A percentile compares a stretch with the other conserved stretches of the same genome.
phyloP scores from a whole-genome alignment of 2,329 filamentous ascomycete species.

The Colletotrichum sansevieriae region DNA sequence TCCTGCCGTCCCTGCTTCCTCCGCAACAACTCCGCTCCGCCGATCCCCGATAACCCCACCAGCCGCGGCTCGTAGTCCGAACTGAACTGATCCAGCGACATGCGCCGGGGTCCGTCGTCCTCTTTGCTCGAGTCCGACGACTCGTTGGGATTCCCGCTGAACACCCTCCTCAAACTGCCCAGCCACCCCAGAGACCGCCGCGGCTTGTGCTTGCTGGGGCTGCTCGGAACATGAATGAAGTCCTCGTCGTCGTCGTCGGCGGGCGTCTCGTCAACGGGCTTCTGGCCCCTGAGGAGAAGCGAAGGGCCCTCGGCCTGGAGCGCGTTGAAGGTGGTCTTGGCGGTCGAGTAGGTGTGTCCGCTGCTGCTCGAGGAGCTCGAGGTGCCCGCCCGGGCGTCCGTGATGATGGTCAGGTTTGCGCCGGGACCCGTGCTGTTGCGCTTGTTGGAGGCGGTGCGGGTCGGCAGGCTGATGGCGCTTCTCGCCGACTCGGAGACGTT shows the following conservation, averaged over 20 bases:
- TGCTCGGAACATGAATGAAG: constrained; percentile 56
- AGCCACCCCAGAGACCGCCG: constrained; percentile 69
- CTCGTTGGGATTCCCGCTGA: constrained; percentile 60
- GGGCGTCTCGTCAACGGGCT: constrained; percentile 42
- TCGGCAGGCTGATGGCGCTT: constrained; percentile 56
- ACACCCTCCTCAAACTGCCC: constrained; percentile 75
- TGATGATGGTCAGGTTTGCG: constrained; percentile 43
- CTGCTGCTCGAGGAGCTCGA: constrained; percentile 56
- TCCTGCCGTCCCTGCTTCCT: constrained; percentile 68
- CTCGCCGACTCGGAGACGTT: constrained; percentile 68
- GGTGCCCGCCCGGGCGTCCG: constrained; percentile 32
- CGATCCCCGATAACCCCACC: constrained; percentile 60
- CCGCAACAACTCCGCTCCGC: constrained; percentile 59
- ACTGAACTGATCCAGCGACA: constrained; percentile 51
- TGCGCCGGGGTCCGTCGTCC: constrained; percentile 42
- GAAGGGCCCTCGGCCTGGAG: constrained; percentile 67
- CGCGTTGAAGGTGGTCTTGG: constrained; percentile 64
- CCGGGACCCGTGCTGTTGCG: constrained; percentile 23
- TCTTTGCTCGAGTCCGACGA: constrained; percentile 45
- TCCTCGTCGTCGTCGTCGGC: constrained; percentile 54
- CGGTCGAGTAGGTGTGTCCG: constrained; percentile 64
- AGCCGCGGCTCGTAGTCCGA: constrained; percentile 60
- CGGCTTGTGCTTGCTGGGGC: constrained; percentile 69
- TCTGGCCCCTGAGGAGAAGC: constrained; percentile 55
- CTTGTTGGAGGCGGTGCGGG: constrained; percentile 48